Conservation (phyloP, 208 protist species). For the Crithidia fasciculata region DNA sequence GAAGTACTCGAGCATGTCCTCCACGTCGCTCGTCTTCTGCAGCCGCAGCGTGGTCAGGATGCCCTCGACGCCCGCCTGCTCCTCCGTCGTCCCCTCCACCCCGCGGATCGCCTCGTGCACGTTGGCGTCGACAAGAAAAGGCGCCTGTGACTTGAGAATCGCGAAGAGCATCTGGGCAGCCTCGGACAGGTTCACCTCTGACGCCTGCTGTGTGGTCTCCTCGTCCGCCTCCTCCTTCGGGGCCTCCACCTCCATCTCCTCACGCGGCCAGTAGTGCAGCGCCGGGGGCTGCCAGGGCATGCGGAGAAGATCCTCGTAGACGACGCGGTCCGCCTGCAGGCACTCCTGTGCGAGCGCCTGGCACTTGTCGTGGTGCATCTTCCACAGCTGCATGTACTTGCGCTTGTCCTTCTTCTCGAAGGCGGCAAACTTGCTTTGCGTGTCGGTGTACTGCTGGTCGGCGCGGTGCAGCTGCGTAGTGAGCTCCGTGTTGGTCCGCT, state of each 20-base stretch:
- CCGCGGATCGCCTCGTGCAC: conserved; percentile 67
- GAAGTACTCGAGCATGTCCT: conserved; percentile 92
- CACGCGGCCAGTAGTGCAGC: conserved; percentile 80
- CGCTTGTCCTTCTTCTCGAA: conserved; percentile 94
- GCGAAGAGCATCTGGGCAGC: conserved; percentile 83
- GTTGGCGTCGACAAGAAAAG: conserved; percentile 89
- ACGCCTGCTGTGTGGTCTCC: conserved; percentile 33
- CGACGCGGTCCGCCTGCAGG: conserved; percentile 94
- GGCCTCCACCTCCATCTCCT: conserved; percentile 46
- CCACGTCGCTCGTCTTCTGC: conserved; percentile 82
- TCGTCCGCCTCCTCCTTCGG: conserved; percentile 58
- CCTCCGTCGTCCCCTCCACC: conserved; percentile 78
- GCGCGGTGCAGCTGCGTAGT: conserved; percentile 94
- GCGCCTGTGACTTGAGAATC: conserved; percentile 83
- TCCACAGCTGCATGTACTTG: conserved; percentile 94
- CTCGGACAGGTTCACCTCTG: conserved; percentile 78
- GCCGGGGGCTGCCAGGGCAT: conserved; percentile 88
- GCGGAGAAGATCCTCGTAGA: conserved; percentile 95
- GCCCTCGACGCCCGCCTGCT: conserved; percentile 88
- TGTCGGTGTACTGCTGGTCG: conserved; percentile 95
- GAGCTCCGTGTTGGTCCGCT: conserved; percentile 94
- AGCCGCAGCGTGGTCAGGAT: conserved; percentile 94
- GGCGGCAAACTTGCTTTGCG: conserved; percentile 95
- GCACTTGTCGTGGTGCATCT: conserved; percentile 95
- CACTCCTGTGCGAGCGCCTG: conserved; percentile 86